phyloP scores from a whole-genome alignment of 257 asterid genomes.

The Fraxinus pennsylvanica region DNA sequence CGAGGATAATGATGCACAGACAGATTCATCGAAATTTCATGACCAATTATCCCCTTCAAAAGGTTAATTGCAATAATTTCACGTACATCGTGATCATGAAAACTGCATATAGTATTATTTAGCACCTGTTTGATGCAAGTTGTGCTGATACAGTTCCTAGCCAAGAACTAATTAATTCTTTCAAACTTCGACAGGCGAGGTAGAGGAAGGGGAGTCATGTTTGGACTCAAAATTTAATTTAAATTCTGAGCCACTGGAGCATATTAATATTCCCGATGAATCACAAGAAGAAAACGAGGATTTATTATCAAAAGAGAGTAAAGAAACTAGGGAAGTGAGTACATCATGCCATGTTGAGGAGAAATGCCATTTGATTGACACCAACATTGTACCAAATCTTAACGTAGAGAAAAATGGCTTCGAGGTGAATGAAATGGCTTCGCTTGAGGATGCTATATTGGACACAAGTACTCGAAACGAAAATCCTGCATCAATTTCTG shows the following conservation, averaged over 20 bases:
- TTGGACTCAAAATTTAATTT: slow-evolving; percentile 12
- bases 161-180: not conserved
- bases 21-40: not conserved
- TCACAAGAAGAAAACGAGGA: slow-evolving; percentile 29
- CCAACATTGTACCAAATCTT: not conserved
- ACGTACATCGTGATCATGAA: not conserved
- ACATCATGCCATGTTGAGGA: slow-evolving; percentile 15
- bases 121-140: not conserved
- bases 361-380: slow-evolving; percentile 1
- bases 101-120: not conserved
- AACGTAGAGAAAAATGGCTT: slow-evolving; percentile 11
- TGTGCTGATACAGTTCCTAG: not conserved
- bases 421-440: slow-evolving; percentile 4
- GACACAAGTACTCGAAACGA: slow-evolving; percentile 14
- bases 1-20: slow-evolving; percentile 26
- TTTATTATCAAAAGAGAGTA: slow-evolving; percentile 17
- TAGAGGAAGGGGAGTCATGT: slow-evolving; percentile 24
- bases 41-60: slow-evolving; percentile 31
- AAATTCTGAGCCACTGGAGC: slow-evolving; percentile 20
- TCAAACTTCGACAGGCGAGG: slow-evolving; percentile 32
- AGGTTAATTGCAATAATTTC: slow-evolving; percentile 33
- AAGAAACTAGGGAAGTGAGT: slow-evolving; percentile 15
- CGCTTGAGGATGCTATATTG: slow-evolving; percentile 10
- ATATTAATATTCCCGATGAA: slow-evolving; percentile 20
- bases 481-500: slow-evolving; percentile 18